Evolutionary conservation across 148 eudicot genomes (phyloP), one percentile per base, ranked within the genome.

Genomic region (Persicaria maculosa): DNA sequence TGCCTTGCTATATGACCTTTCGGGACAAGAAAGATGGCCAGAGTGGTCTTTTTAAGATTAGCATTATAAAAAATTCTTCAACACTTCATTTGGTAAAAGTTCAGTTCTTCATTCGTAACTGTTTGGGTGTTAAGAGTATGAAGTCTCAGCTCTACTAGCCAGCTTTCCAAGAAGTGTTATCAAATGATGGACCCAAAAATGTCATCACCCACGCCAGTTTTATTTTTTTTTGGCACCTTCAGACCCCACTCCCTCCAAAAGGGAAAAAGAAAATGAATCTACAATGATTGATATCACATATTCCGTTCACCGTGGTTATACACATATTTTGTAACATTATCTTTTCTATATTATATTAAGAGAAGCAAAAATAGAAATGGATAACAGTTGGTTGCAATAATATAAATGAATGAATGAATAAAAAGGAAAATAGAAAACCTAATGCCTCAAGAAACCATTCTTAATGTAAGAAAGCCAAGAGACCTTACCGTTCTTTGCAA

Each of bases 401-500:
- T 31, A 31, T 31, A 31, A 31, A 31, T 31, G 2, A 48, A 48
- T 17, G 7, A 3, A 3, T 58, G 19, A 19, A 55, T 55, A 61
- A 9, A 61, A 31, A 44, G 6, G 1, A 40, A 5, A 7, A 64
- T 64, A 7, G 45, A 64, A 64, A 31, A 15, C 67, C 40, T 61
- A 8, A 43, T 22, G 14, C 44, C 25, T 10, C 1, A 62, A 62
- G 31, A 62, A 62, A 4, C 44, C 68, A 11, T 62, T 31, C 1
- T 1, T 22, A 25, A 62, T 31, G 12, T 22, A 4, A 7, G 44
- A 58, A 58, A 62, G 4, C 14, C 25, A 4, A 43, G 46, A 65
- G 46, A 65, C 6, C 40, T 40, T 84, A 93, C 98, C 99, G 44
- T 65, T 83, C 80, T 80, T 85, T 22, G 99, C 92, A 82, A 86